Evolutionary conservation across 441 rosid species (phyloP).

Genomic region (Pelargonium hybrid): DNA sequence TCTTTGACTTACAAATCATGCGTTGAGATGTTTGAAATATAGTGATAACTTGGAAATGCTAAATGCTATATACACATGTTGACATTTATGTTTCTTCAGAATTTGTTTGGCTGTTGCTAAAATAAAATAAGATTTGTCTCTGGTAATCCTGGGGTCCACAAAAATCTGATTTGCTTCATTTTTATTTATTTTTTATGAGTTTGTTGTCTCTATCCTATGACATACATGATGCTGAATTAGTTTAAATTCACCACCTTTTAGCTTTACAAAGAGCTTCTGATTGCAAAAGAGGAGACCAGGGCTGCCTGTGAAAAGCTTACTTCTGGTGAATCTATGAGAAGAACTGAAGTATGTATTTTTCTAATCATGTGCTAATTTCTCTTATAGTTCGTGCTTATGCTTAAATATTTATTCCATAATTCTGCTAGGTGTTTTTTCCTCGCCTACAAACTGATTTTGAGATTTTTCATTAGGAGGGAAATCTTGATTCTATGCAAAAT

Average conservation of each 20-base stretch:
- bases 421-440: conserved; percentile 7
- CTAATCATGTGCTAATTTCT: conserved; percentile 18
- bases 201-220: conserved; percentile 11
- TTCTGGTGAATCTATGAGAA: conserved; percentile 30
- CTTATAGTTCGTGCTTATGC: conserved; percentile 13
- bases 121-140: not conserved
- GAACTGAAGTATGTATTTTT: conserved; percentile 34
- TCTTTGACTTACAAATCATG: not conserved
- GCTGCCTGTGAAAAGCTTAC: conserved; percentile 45
- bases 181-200: conserved; percentile 1
- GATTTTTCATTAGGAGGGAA: conserved; percentile 28
- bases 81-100: not conserved
- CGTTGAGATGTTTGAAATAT: not conserved
- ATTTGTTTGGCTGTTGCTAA: not conserved
- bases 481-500: conserved; percentile 29
- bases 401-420: conserved; percentile 2
- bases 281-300: conserved; percentile 52
- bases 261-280: conserved; percentile 55
- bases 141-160: conserved; percentile 1
- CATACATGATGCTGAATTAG: conserved; percentile 4
- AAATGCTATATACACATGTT: not conserved
- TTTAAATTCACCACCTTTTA: conserved; percentile 22
- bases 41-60: not conserved
- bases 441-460: conserved; percentile 18
- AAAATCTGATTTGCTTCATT: not conserved